Evolutionary conservation across 2,329 filamentous ascomycete genomes (phyloP), one percentile per base, ranked within the genome.

Genomic region (Colletotrichum karsti): DNA sequence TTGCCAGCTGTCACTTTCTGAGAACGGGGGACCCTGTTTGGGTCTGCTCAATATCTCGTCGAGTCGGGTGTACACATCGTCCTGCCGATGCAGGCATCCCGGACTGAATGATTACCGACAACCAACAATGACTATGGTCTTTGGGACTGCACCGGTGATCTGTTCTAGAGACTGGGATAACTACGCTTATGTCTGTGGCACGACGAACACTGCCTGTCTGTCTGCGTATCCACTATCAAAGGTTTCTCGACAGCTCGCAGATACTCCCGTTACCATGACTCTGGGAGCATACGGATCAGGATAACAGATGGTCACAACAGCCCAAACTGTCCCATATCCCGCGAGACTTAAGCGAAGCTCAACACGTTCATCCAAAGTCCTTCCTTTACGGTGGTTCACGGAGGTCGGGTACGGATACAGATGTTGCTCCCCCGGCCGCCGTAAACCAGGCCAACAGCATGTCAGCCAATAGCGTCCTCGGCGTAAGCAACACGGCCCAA

Each of bases 401-500:
- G 28, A 22, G 18, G 24, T 30, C 55, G 44, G 44, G 15, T 33
- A 35, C 26, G 18, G 26, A 20, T 20, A 39, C 55, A 28, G 44
- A 42, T 28, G 12, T n/a, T 35, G 33, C 33, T 13, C 12, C 33
- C 33, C 12, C 15, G n/a, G 41, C 55, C 55, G 28, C 48, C 26
- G 48, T 18, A 15, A n/a, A 10, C 12, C 13, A 59, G 22, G 39
- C 56, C 56, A 33, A 20, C 42, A 33, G 28, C 42, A n/a, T 46
- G 33, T 37, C 28, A 54, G 48, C 63, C 63, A 65, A 65, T 55
- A 24, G 57, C 24, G 7, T 15, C 4, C 63, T 48, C 22, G 63
- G 37, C 63, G 56, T 65, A 57, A 65, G 56, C 57, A 62, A 65
- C 46, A 37, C 63, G 63, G 56, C 63, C 57, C 63, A 54, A 65